phyloP scores from a whole-genome alignment of 2,329 filamentous ascomycete species.

The Colletotrichum orchidophilum region DNA sequence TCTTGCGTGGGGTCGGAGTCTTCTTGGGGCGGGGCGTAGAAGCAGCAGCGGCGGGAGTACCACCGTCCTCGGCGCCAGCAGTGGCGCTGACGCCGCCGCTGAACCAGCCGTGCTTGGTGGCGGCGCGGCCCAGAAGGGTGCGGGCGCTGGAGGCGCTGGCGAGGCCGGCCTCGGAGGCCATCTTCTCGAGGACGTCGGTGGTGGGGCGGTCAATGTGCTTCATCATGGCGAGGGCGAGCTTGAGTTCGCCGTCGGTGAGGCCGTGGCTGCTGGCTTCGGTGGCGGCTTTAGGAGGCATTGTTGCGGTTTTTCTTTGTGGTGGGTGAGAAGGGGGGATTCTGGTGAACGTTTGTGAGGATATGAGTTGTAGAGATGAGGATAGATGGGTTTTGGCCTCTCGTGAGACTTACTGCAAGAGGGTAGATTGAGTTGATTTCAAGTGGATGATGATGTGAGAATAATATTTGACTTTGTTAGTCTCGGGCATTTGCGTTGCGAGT shows the following conservation, averaged over 20 bases:
- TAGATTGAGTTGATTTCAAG: too few species aligned
- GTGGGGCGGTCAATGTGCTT: conserved; percentile 1
- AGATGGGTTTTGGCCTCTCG: too few species aligned
- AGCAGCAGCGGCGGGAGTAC: background rate
- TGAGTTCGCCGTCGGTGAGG: conserved; percentile 19
- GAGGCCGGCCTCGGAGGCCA: conserved; percentile 10
- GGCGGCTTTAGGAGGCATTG: conserved; percentile 19
- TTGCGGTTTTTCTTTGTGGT: background rate
- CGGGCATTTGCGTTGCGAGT: background rate
- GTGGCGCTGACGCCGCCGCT: background rate
- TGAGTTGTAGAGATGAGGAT: background rate
- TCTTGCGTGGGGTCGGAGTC: conserved; percentile 14
- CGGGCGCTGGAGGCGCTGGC: conserved; percentile 15
- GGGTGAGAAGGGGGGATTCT: too few species aligned
- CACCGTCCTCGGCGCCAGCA: background rate
- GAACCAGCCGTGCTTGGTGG: conserved; percentile 16
- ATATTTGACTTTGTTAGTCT: background rate
- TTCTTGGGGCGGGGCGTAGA: conserved; percentile 13
- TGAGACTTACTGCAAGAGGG: background rate
- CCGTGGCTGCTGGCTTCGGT: background rate
- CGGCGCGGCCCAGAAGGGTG: background rate
- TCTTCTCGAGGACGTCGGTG: background rate
- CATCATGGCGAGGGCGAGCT: conserved; percentile 11
- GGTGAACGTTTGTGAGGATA: background rate
- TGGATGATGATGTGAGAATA: too few species aligned